Conservation (phyloP, 2,329 filamentous ascomycete genomes). For the Aspergillus floridensis region DNA sequence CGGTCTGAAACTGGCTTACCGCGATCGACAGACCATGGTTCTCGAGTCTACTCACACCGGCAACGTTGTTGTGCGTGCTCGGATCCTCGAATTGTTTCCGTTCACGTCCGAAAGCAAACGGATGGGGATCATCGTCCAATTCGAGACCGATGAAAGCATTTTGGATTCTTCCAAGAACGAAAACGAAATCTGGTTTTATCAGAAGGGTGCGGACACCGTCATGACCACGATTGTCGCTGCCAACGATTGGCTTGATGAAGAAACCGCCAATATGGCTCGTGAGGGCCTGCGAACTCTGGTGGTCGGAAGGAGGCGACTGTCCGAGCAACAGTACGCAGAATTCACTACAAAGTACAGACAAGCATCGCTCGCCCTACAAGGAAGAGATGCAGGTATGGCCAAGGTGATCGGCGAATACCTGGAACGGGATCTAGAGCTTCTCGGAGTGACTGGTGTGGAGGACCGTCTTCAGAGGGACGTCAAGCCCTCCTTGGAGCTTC, state of each 20-base stretch:
- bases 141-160: conserved; percentile 59
- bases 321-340: conserved; percentile 72
- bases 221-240: conserved; percentile 94
- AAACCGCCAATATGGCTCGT: conserved; percentile 98
- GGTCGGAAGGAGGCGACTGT: conserved; percentile 86
- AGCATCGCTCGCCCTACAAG: conserved; percentile 74
- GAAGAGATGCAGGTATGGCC: conserved; percentile 79
- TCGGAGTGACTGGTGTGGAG: conserved; percentile 97
- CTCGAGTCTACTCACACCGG: conserved; percentile 74
- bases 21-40: conserved; percentile 82
- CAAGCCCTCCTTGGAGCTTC: conserved; percentile 88
- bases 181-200: conserved; percentile 95
- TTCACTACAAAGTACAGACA: conserved; percentile 74
- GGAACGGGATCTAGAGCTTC: conserved; percentile 82
- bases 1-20: conserved; percentile 76
- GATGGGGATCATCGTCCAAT: conserved; percentile 95
- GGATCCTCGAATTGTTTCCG: conserved; percentile 90
- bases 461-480: conserved; percentile 95
- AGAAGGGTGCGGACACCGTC: conserved; percentile 97
- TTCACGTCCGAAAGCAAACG: conserved; percentile 97
- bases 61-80: conserved; percentile 74
- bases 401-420: conserved; percentile 75
- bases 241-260: conserved; percentile 98
- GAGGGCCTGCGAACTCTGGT: conserved; percentile 93
- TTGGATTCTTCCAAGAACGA: conserved; percentile 52